These are phyloP conservation scores for Oenanthe sinensis DNA, from an alignment of 129 eudicot species.

Conservation along the genomic window DNA sequence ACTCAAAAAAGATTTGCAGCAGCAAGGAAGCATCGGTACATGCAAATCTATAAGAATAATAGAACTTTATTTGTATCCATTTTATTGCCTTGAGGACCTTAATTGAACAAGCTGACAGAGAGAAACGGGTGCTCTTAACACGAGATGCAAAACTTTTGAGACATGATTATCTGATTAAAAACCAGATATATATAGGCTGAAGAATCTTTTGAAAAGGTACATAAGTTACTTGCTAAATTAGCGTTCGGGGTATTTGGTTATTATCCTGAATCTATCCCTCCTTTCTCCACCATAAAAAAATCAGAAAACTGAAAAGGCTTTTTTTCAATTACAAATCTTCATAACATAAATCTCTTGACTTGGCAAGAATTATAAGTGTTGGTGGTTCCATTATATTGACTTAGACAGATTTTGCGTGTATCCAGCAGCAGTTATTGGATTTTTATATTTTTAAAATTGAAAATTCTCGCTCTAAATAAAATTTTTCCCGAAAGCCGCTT, in stretches of 20 bases:
- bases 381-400: too few species aligned
- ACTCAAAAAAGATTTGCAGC: background rate
- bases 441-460: background rate
- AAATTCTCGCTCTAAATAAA: too few species aligned
- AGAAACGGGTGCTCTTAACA: slow-evolving; percentile 82
- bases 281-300: background rate
- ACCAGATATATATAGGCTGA: slow-evolving; percentile 84
- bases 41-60: background rate
- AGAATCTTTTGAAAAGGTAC: slow-evolving; percentile 76
- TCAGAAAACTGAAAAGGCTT: background rate
- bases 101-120: slow-evolving; percentile 71
- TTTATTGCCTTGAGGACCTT: slow-evolving; percentile 50
- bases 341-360: background rate
- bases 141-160: slow-evolving; percentile 88
- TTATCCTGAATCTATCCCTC: too few species aligned
- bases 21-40: background rate
- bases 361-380: background rate
- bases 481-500: background rate
- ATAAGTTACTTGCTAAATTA: background rate
- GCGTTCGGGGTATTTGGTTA: too few species aligned
- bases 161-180: slow-evolving; percentile 64
- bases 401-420: background rate
- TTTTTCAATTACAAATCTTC: background rate
- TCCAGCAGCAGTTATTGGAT: background rate
- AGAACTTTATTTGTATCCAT: background rate